Base-by-base conservation (phyloP, 2,329 filamentous ascomycete species). In the Allantophomopsis cytisporea region DNA sequence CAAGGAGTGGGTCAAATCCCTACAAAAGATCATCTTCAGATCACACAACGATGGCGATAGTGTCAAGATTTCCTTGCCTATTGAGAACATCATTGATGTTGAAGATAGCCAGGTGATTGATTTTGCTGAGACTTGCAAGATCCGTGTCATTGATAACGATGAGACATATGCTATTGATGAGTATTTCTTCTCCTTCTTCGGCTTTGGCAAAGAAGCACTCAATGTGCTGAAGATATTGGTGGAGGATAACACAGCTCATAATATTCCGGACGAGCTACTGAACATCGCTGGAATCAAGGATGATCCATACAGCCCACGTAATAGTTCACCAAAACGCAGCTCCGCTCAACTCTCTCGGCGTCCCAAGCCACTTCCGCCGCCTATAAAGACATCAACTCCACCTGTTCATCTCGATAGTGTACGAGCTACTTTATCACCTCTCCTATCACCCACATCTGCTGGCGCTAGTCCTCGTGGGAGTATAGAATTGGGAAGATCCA, bases 151-250 rank as follows among this genome's bases (percentile, higher is more conserved):
- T 41, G 88, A 95, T 54, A 93, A 87, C 47, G 85, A 91, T 47
- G 89, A 95, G 59, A 93, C 86, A 0, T 96, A 83, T 60, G 88
- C 88, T 2, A 84, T 96, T 46, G 91, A 98, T 52, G 91, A 88
- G 77, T 95, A 96, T 57, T 96, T 93, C 57, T 96, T 98, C 58
- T 91, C 88, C 0, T 96, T 96, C 60, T 94, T 95, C 57, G 82
- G 76, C 48, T 80, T 80, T 45, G 87, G 87, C 6, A 78, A 83
- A 51, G 84, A 94, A 50, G 89, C 86, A 12, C 75, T 94, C 45
- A 76, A 80, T 37, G 72, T 91, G 2, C 66, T 98, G 38, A 83
- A 47, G 37, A 52, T 54, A 21, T 41, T 57, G 13, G 54, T 56
- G 4, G 54, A 55, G 37, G 54, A 56, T 35, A 56, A 54, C 2